These are phyloP conservation scores for Syzygium aqueum DNA, from an alignment of 345 rosid genomes.

Conservation along the genomic window DNA sequence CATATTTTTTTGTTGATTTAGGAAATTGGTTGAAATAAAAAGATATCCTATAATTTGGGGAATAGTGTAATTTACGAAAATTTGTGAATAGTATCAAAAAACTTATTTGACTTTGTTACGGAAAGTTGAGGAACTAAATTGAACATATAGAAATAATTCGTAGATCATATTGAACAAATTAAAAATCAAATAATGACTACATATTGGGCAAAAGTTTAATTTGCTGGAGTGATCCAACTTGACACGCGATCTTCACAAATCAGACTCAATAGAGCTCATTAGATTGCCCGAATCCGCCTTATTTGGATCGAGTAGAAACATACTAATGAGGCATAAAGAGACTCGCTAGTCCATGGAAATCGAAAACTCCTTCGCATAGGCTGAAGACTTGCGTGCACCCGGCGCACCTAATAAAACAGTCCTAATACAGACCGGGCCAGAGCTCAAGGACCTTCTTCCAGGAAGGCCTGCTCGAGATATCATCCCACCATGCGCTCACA, in stretches of 20 bases:
- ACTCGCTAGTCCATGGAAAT: not conserved
- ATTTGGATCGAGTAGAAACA: not conserved
- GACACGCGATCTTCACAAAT: not conserved
- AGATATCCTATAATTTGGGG: not conserved
- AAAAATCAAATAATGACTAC: too few species aligned
- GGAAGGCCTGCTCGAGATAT: conserved; percentile 51
- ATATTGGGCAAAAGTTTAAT: too few species aligned
- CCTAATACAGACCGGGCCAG: not conserved
- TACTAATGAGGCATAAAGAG: not conserved
- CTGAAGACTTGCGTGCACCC: not conserved
- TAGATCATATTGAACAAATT: not conserved
- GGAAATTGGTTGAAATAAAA: not conserved
- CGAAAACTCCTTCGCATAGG: not conserved
- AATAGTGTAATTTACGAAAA: not conserved
- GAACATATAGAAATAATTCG: too few species aligned
- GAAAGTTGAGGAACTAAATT: not conserved
- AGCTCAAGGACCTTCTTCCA: conserved; percentile 43
- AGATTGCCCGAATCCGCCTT: not conserved
- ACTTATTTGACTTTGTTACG: not conserved
- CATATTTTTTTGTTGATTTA: not conserved
- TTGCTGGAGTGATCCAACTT: not conserved
- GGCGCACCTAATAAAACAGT: not conserved
- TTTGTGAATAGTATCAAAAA: not conserved
- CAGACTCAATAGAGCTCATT: not conserved
- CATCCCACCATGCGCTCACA: conserved; percentile 65